Evolutionary conservation across 768 basidiomycete genomes (phyloP), one percentile per base, ranked within the genome.

Genomic region (Amylocystis lapponica): DNA sequence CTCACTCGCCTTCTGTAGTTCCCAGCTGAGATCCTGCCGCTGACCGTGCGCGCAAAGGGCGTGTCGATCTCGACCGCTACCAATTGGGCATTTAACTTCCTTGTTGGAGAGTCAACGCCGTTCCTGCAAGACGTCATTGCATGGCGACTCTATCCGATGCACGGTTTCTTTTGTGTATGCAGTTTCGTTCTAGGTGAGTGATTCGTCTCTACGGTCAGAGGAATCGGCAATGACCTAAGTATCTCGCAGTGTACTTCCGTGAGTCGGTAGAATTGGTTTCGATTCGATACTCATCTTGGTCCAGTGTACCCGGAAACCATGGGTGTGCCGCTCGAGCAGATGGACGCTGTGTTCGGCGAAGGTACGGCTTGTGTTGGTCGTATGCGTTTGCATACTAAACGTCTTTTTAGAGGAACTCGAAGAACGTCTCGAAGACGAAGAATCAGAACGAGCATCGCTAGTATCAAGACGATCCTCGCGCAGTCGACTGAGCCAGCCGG

Each of bases 81-180:
- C 7, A 87, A 86, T 53, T 85, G 74, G 68, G 68, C 49, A n/a
- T 89, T 89, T 71, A 93, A 93, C 63, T 95, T 84, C 64, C 63
- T 92, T 45, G 88, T 97, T 30, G 93, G 93, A 25, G 85, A 87
- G 60, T 71, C 79, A 22, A 97, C 93, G 0, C 94, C 93, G 1
- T 75, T 80, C 41, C 68, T 96, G 29, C 91, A 95, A 64, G 90
- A 93, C 46, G 63, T 76, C 17, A 95, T 97, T 52, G 75, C 75
- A 31, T 98, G 94, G 93, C 75, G 87, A 36, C 61, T 97, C 42
- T 96, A 97, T 66, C 89, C 90, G 0, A 94, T 97, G 91, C 92
- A 95, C 54, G 90, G 84, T 19, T 91, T 91, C 66, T 93, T 91
- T 64, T 92, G 91, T 59, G 77, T 77, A 8, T 83, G 86, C 56